Conservation (phyloP, 2,329 filamentous ascomycete species). For the Kalaharituber pfeilii region DNA sequence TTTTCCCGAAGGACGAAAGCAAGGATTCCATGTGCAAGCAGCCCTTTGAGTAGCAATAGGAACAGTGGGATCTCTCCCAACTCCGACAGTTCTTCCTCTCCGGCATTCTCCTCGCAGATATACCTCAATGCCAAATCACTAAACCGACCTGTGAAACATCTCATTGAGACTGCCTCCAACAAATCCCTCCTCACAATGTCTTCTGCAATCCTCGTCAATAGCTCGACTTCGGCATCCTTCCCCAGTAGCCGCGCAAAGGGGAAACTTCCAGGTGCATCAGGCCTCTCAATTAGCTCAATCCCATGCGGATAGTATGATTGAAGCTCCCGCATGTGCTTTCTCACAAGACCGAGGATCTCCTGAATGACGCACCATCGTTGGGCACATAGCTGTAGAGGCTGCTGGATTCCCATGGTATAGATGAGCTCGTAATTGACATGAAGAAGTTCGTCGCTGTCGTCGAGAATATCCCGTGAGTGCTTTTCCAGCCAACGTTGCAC, state of each 20-base stretch:
- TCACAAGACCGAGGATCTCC: constrained; percentile 29
- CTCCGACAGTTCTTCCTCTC: not conserved
- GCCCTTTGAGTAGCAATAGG: constrained; percentile 43
- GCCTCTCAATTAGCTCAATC: constrained; percentile 34
- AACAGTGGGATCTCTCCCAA: not conserved
- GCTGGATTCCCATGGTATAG: constrained; percentile 37
- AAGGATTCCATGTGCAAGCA: constrained; percentile 44
- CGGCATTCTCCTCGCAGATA: not conserved
- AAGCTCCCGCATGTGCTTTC: constrained; percentile 28
- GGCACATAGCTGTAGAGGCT: constrained; percentile 36
- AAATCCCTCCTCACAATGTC: constrained; percentile 25
- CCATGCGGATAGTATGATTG: constrained; percentile 26
- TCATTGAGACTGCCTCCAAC: not conserved
- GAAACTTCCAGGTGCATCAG: constrained; percentile 29
- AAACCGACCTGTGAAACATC: not conserved
- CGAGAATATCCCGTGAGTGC: constrained; percentile 42
- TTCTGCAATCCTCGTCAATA: constrained; percentile 28
- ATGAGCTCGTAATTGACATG: constrained; percentile 39
- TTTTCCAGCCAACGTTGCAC: constrained; percentile 36
- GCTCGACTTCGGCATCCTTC: constrained; percentile 31
- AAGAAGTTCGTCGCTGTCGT: constrained; percentile 44
- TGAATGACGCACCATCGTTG: constrained; percentile 35
- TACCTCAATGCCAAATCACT: too few relatives aligned
- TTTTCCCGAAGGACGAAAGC: constrained; percentile 40
- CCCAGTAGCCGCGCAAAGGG: constrained; percentile 41